Conservation (phyloP, 768 basidiomycete genomes). For the Chiua virens region DNA sequence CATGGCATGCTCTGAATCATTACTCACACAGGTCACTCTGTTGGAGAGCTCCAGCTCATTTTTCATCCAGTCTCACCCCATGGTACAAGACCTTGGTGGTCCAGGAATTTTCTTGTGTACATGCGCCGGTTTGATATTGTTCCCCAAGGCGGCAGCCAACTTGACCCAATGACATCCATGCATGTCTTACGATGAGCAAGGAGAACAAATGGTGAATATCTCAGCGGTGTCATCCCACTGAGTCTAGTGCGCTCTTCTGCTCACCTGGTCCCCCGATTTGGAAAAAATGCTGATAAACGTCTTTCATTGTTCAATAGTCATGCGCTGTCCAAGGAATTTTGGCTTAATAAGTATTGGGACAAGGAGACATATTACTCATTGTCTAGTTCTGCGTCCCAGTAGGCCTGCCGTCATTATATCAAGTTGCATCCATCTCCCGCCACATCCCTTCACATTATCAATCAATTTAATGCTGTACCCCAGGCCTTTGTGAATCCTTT, state of each 20-base stretch:
- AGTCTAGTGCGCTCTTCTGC: too few relatives aligned
- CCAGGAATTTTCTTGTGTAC: not conserved
- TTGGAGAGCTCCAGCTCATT: not conserved
- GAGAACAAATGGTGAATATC: not conserved
- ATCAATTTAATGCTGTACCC: too few relatives aligned
- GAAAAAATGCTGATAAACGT: not conserved
- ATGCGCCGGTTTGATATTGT: not conserved
- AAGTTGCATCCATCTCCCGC: too few relatives aligned
- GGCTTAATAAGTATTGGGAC: not conserved
- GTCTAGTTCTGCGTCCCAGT: too few relatives aligned
- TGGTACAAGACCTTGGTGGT: not conserved
- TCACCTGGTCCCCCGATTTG: not conserved
- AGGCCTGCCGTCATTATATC: too few relatives aligned
- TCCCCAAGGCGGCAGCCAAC: not conserved
- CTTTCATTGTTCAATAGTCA: not conserved
- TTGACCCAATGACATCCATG: not conserved
- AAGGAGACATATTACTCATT: too few relatives aligned
- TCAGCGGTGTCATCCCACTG: not conserved
- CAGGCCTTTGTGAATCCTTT: too few relatives aligned
- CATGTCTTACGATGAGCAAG: not conserved
- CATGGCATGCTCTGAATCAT: too few relatives aligned
- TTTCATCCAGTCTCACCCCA: not conserved
- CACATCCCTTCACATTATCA: too few relatives aligned
- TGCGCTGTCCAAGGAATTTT: not conserved
- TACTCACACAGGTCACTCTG: not conserved